Percentiles rank a stretch among this genome's conserved stretches.
phyloP scores from a whole-genome alignment of 2,329 filamentous ascomycete genomes.

The Sporothrix protearum region DNA sequence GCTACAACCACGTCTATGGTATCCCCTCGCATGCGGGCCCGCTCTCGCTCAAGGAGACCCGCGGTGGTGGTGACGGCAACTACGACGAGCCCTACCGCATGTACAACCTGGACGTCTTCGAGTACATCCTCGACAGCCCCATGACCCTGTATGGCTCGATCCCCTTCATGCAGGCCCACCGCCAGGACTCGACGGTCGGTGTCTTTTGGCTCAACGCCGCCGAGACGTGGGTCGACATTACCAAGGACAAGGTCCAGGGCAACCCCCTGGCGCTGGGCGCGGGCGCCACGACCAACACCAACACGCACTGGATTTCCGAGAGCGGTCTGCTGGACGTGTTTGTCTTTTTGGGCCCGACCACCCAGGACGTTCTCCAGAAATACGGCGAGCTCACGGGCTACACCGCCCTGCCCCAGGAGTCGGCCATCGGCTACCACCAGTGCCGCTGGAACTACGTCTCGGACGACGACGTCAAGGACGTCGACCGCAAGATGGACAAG shows the following conservation, averaged over 20 bases:
- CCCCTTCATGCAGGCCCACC: conserved; percentile 96
- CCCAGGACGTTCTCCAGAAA: conserved; percentile 72
- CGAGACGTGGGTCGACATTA: conserved; percentile 95
- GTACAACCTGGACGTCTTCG: conserved; percentile 96
- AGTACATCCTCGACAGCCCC: conserved; percentile 93
- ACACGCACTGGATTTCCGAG: conserved; percentile 97
- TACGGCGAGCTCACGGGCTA: conserved; percentile 91
- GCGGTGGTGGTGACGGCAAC: conserved; percentile 81
- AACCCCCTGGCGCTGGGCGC: conserved; percentile 76
- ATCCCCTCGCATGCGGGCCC: conserved; percentile 91
- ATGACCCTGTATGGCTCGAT: conserved; percentile 99
- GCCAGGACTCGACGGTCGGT: conserved; percentile 87
- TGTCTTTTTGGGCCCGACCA: conserved; percentile 85
- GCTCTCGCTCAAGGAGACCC: conserved; percentile 83
- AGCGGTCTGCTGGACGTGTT: conserved; percentile 86
- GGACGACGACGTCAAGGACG: conserved; percentile 93
- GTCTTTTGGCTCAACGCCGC: conserved; percentile 97
- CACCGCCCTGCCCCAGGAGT: conserved; percentile 86
- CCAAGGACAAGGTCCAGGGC: conserved; percentile 68
- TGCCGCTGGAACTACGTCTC: conserved; percentile 99
- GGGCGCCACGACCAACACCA: conserved; percentile 66
- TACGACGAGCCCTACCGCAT: conserved; percentile 87
- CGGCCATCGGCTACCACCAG: conserved; percentile 91
- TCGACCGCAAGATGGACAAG: conserved; percentile 95
- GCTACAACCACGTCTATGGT: conserved; percentile 88